Evolutionary conservation across 495 filamentous ascomycete species (phyloP).

Genomic region (Trichoderma orchidacearum): DNA sequence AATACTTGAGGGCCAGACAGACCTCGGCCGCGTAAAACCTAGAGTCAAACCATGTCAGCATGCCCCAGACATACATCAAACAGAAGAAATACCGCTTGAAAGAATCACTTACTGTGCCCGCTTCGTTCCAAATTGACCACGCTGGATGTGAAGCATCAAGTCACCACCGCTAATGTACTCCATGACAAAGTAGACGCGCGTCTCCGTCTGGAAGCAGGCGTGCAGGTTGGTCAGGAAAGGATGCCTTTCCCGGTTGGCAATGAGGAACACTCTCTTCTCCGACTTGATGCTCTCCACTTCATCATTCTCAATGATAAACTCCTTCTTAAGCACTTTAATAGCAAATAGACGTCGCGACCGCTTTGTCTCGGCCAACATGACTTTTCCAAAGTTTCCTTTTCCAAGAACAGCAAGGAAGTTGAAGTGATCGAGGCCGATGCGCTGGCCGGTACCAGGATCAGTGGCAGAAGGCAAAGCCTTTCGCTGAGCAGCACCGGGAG

Average conservation of each 20-base stretch:
- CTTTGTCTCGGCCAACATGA: conserved; percentile 98
- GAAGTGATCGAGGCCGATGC: conserved; percentile 96
- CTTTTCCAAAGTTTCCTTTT: conserved; percentile 99
- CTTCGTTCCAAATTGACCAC: conserved; percentile 90
- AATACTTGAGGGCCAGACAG: conserved; percentile 94
- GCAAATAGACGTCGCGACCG: conserved; percentile 81
- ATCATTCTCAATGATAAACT: conserved; percentile 99
- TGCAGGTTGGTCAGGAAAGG: conserved; percentile 93
- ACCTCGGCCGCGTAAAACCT: conserved; percentile 98
- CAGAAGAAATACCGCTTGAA: background rate
- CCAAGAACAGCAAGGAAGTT: conserved; percentile 98
- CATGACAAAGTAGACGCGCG: conserved; percentile 98
- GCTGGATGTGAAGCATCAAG: conserved; percentile 97
- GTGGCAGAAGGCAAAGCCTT: conserved; percentile 43
- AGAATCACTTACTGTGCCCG: conserved; percentile 71
- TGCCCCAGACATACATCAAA: background rate
- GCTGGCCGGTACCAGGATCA: conserved; percentile 50
- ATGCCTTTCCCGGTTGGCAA: conserved; percentile 96
- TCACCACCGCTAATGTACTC: conserved; percentile 99
- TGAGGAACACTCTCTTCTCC: conserved; percentile 91
- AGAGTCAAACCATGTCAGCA: background rate
- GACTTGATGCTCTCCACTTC: conserved; percentile 98
- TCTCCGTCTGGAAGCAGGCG: conserved; percentile 99
- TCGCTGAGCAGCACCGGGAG: conserved; percentile 24
- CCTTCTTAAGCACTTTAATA: conserved; percentile 99